Conservation (phyloP, 1,284 basidiomycete genomes). For the Boletus hoseneyae region DNA sequence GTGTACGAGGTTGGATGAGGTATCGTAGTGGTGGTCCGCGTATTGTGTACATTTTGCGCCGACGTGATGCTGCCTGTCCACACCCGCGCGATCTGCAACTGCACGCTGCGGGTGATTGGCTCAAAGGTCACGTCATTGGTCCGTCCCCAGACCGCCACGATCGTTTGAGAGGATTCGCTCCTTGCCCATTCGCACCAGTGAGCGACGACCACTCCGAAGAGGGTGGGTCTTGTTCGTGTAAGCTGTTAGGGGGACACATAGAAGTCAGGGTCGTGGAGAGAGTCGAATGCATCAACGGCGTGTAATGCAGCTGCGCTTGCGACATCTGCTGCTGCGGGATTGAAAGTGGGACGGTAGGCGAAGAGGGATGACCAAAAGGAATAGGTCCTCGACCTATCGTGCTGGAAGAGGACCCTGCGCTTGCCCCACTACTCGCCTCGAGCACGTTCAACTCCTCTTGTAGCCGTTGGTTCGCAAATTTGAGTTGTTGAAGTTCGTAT, state of each 20-base stretch:
- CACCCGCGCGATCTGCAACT: not conserved
- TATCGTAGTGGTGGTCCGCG: not conserved
- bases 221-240: constrained; percentile 24
- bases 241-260: constrained; percentile 5
- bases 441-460: constrained; percentile 63
- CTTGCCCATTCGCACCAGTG: constrained; percentile 28
- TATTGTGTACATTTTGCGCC: no score
- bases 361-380: not conserved
- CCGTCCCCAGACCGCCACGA: constrained; percentile 27
- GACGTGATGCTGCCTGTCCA: not conserved
- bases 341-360: not conserved
- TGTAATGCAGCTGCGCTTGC: constrained; percentile 10
- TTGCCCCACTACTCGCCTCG: constrained; percentile 33
- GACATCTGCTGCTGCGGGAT: not conserved
- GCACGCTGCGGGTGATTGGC: not conserved
- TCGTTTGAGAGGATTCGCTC: constrained; percentile 24
- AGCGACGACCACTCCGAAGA: constrained; percentile 32
- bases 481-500: constrained; percentile 86
- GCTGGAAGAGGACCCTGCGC: not conserved
- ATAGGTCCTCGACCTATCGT: not conserved
- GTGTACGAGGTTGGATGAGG: not conserved
- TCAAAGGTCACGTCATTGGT: constrained; percentile 13
- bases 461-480: constrained; percentile 70
- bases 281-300: constrained; percentile 6
- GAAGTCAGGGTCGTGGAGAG: constrained; percentile 3